Evolutionary conservation across 441 rosid genomes (phyloP), one percentile per base, ranked within the genome.

Genomic region (Syzygium malaccense): DNA sequence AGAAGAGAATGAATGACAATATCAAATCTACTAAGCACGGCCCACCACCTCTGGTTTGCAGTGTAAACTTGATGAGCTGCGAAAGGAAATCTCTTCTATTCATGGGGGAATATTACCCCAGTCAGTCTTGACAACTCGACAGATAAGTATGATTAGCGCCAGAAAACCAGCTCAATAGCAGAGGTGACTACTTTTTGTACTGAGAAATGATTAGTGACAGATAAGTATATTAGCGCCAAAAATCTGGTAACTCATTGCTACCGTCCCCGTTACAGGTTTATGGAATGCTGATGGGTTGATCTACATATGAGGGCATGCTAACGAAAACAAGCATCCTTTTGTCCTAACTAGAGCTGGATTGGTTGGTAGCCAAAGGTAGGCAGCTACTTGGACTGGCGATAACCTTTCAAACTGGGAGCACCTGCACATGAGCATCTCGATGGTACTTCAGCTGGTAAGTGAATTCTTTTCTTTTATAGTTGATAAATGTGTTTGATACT

Each of bases 321-420:
- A 96, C 86, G 88, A 92, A 92, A 93, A 92, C 89, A 96, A 95
- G 92, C 96, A 97, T 79, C 99, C 99, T 33, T 98, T 98, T 92
- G 99, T 97, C 80, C 96, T 98, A 88, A 96, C 99, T 55, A 95
- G 99, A 87, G 99, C 99, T 92, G 99, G 99, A 92, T 98, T 96
- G 87, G 90, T 95, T 86, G 98, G 99, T 88, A 95, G 98, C 91
- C 99, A 98, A 90, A 95, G 94, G 90, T 96, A 95, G 93, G 99
- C 98, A 86, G 99, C 99, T 54, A 97, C 98, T 32, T 97, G 99
- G 99, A 96, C 98, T 2, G 99, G 99, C 85, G 99, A 98, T 94
- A 98, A 98, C 91, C 93, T 95, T 89, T 98, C 99, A 88, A 97
- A 90, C 66, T 97, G 99, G 99, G 96, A 98, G 92, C 98, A 98